phyloP scores from a whole-genome alignment of 257 asterid genomes.

The Schizonepeta tenuifolia region DNA sequence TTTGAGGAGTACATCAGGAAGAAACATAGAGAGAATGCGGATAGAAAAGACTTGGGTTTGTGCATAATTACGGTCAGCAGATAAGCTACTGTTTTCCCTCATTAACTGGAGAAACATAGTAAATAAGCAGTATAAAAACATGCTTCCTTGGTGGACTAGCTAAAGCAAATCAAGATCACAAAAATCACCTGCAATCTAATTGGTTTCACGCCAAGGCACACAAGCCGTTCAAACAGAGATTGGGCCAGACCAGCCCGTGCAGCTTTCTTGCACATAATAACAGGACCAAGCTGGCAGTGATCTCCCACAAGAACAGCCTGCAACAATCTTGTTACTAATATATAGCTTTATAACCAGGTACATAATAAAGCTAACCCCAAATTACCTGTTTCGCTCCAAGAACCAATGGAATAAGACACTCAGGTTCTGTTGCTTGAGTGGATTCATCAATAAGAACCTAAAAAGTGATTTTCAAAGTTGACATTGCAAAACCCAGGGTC shows the following conservation, averaged over 20 bases:
- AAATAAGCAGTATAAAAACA: constrained; percentile 9
- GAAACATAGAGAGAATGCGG: neutral
- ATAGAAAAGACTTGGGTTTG: neutral
- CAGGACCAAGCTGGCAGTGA: constrained; percentile 99
- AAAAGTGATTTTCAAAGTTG: constrained; percentile 17
- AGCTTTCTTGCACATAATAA: constrained; percentile 99
- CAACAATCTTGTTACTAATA: constrained; percentile 29
- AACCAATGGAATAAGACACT: constrained; percentile 96
- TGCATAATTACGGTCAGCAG: constrained; percentile 2
- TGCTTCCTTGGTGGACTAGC: constrained; percentile 12
- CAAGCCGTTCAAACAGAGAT: constrained; percentile 96
- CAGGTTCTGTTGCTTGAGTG: constrained; percentile 97
- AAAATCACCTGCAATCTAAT: constrained; percentile 89
- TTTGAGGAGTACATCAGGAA: constrained; percentile 4
- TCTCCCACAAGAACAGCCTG: constrained; percentile 98
- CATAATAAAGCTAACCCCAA: constrained; percentile 13
- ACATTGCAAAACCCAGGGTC: constrained; percentile 9
- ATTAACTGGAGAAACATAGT: constrained; percentile 4
- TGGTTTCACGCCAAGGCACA: constrained; percentile 94
- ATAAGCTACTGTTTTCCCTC: constrained; percentile 21
- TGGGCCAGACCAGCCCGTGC: constrained; percentile 99
- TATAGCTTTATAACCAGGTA: neutral
- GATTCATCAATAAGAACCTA: constrained; percentile 99
- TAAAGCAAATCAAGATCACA: constrained; percentile 27
- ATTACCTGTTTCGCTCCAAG: constrained; percentile 94